Evolutionary conservation across 2,329 filamentous ascomycete species (phyloP).

Genomic region (Alternaria metachromatica): DNA sequence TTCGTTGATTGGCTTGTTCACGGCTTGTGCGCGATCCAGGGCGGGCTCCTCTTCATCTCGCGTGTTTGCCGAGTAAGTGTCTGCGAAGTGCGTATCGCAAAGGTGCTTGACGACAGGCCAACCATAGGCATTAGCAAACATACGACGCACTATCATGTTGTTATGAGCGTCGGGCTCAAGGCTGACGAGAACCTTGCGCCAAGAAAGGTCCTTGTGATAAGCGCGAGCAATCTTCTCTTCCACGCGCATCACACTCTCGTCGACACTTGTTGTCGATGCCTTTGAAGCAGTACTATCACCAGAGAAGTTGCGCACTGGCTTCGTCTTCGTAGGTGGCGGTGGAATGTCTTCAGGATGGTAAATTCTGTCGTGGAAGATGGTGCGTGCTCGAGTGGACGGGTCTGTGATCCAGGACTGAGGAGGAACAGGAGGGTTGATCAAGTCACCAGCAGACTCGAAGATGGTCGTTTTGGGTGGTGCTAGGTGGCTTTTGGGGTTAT

Average conservation of each 20-base stretch:
- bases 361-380: conserved; percentile 95
- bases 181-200: conserved; percentile 95
- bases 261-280: conserved; percentile 35
- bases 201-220: conserved; percentile 89
- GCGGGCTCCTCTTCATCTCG: conserved; percentile 71
- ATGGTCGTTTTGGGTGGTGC: conserved; percentile 90
- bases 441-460: conserved; percentile 91
- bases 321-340: conserved; percentile 66
- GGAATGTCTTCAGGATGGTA: conserved; percentile 96
- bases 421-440: conserved; percentile 89
- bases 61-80: conserved; percentile 69
- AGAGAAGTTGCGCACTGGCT: conserved; percentile 47
- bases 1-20: conserved; percentile 62
- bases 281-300: conserved; percentile 41
- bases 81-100: conserved; percentile 91
- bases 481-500: conserved; percentile 58
- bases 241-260: conserved; percentile 77
- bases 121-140: conserved; percentile 96
- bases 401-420: conserved; percentile 82
- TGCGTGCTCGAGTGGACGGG: conserved; percentile 78
- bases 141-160: conserved; percentile 94
- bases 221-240: conserved; percentile 98
- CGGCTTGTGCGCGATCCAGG: conserved; percentile 72
- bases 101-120: conserved; percentile 97
- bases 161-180: conserved; percentile 98